These are phyloP conservation scores for Mortierella sp. DNA, from an alignment of 371 early-diverging fungal species.

Conservation along the genomic window DNA sequence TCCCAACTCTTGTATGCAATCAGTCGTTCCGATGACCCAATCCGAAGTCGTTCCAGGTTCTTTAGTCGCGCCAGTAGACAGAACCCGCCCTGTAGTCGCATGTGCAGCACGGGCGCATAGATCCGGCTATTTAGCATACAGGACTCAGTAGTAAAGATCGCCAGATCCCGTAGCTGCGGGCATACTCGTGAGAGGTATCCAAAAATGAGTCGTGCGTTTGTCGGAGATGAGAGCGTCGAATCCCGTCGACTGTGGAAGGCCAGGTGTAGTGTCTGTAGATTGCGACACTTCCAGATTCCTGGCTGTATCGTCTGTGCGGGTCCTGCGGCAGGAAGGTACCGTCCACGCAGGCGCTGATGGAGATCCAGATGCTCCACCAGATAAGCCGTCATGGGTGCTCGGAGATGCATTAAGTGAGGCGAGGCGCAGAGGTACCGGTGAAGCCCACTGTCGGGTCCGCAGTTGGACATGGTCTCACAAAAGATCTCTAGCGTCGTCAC, in stretches of 20 bases:
- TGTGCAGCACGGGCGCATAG: conserved; percentile 7
- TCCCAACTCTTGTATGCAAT: conserved; percentile 9
- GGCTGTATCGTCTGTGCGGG: background rate
- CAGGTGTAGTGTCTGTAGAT: background rate
- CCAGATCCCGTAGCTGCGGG: background rate
- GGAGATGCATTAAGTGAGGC: conserved; percentile 8
- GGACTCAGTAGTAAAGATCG: background rate
- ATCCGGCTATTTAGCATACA: conserved; percentile 3
- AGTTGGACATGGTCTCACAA: background rate
- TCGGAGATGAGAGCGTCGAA: background rate
- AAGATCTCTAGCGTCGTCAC: conserved; percentile 4
- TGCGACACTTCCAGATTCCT: conserved; percentile 2
- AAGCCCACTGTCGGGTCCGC: background rate
- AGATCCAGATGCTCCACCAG: conserved; percentile 3
- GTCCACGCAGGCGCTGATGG: background rate
- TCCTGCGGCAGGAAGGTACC: background rate
- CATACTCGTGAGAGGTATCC: conserved; percentile 8
- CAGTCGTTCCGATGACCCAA: background rate
- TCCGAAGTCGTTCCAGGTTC: background rate
- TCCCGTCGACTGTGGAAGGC: conserved; percentile 6
- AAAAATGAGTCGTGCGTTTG: conserved; percentile 1
- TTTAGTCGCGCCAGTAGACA: conserved; percentile 10
- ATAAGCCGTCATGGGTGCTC: conserved; percentile 4
- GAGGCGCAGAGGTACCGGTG: conserved; percentile 8
- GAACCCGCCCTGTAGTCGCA: conserved; percentile 1